Percentiles rank a stretch among this genome's conserved stretches.
phyloP scores from a whole-genome alignment of 306 rosid genomes.

The Prunus kanzakura region DNA sequence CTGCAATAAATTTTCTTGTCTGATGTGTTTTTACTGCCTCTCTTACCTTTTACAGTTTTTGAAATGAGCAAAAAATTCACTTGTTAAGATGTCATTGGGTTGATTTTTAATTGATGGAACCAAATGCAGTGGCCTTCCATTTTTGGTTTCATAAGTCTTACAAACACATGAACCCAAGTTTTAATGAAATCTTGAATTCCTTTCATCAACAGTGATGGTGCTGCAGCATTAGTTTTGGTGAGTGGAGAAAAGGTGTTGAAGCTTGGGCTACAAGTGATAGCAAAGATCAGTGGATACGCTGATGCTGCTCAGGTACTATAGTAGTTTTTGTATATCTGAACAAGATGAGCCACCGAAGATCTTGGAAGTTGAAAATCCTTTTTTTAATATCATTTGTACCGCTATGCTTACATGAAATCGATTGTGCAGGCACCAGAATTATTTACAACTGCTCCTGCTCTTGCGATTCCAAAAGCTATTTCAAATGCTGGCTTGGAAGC shows the following conservation, averaged over 20 bases:
- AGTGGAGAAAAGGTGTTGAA: conserved; percentile 83
- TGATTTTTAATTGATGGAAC: conserved; percentile 8
- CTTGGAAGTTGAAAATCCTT: conserved; percentile 13
- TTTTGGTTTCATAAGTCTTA: conserved; percentile 15
- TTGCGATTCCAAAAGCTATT: conserved; percentile 95
- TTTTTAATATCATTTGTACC: conserved; percentile 2
- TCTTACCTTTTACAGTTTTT: no score
- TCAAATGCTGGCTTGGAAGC: conserved; percentile 78
- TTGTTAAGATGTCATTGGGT: conserved; percentile 16
- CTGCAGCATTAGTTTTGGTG: conserved; percentile 93
- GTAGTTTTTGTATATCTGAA: conserved; percentile 12
- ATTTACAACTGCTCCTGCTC: conserved; percentile 95
- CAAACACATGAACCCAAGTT: conserved; percentile 17
- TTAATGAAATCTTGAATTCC: conserved; percentile 21
- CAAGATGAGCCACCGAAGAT: conserved; percentile 12
- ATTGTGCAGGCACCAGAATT: conserved; percentile 84
- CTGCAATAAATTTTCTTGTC: neutral
- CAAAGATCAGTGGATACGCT: conserved; percentile 86
- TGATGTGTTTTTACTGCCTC: neutral
- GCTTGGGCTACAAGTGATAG: conserved; percentile 91
- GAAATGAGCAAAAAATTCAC: neutral
- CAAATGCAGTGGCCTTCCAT: neutral
- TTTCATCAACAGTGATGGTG: conserved; percentile 75
- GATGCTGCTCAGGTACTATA: conserved; percentile 94
- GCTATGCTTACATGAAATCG: conserved; percentile 19